Evolutionary conservation across 1,139 yeast genomes (phyloP).

Genomic region (Hyphopichia khmerensis): DNA sequence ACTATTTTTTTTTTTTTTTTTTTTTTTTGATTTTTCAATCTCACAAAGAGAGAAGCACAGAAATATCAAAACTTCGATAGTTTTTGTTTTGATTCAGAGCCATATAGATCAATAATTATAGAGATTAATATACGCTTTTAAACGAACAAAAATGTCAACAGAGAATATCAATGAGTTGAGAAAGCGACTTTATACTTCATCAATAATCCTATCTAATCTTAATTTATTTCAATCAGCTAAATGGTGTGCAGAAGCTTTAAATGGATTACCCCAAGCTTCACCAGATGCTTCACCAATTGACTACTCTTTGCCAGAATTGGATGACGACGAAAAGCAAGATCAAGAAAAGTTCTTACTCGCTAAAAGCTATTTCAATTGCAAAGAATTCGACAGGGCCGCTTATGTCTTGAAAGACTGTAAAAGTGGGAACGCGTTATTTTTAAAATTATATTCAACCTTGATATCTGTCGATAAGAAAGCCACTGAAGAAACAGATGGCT

Average conservation of each 20-base stretch:
- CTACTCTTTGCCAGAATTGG: conserved; percentile 12
- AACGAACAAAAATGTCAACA: neutral
- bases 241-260: conserved; percentile 82
- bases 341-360: conserved; percentile 57
- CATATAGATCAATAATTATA: too few species aligned
- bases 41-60: neutral
- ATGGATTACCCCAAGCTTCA: conserved; percentile 27
- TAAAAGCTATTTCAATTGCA: conserved; percentile 72
- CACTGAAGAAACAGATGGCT: conserved; percentile 72
- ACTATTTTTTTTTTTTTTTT: too few species aligned
- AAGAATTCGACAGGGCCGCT: conserved; percentile 83
- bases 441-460: conserved; percentile 66
- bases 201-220: conserved; percentile 32
- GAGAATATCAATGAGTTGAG: conserved; percentile 13
- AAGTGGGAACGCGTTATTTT: conserved; percentile 59
- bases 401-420: conserved; percentile 51
- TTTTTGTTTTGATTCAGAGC: neutral
- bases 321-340: conserved; percentile 33
- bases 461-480: conserved; percentile 72
- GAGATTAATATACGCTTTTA: too few species aligned
- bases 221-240: conserved; percentile 69
- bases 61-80: neutral
- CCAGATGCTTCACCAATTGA: conserved; percentile 10
- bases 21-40: too few species aligned
- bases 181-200: conserved; percentile 24